Conservation (phyloP, 495 filamentous ascomycete species). For the Staphylotrichum longicolle region DNA sequence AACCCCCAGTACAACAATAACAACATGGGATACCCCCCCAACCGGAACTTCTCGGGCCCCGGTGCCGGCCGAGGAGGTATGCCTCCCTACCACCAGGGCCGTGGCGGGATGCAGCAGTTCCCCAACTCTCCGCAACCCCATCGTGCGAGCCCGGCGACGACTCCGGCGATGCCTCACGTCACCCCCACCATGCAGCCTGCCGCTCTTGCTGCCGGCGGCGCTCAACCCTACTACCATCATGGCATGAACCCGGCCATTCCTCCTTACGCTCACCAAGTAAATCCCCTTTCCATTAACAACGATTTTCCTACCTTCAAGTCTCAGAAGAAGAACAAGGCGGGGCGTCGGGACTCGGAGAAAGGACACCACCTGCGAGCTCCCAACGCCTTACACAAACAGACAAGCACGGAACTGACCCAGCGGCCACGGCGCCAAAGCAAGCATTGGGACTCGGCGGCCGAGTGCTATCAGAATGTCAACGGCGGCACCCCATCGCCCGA, state of each 20-base stretch:
- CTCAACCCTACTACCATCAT: constrained; percentile 61
- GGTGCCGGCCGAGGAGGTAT: constrained; percentile 67
- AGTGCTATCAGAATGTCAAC: constrained; percentile 26
- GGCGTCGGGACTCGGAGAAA: constrained; percentile 46
- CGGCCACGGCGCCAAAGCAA: constrained; percentile 42
- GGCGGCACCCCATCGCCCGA: constrained; percentile 25
- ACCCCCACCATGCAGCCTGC: constrained; percentile 66
- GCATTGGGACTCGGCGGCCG: constrained; percentile 38
- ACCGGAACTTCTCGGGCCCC: constrained; percentile 53
- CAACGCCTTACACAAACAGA: constrained; percentile 35
- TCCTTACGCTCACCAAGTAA: constrained; percentile 55
- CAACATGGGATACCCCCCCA: constrained; percentile 66
- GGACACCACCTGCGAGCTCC: constrained; percentile 38
- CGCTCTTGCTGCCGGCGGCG: constrained; percentile 50
- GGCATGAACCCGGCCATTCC: constrained; percentile 50
- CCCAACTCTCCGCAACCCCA: constrained; percentile 66
- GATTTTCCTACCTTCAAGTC: constrained; percentile 33
- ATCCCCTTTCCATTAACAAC: constrained; percentile 52
- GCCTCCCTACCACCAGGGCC: constrained; percentile 61
- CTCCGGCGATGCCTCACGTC: constrained; percentile 60
- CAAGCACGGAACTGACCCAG: constrained; percentile 28
- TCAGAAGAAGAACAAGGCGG: constrained; percentile 42
- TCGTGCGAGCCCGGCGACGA: constrained; percentile 65
- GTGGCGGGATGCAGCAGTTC: constrained; percentile 56
- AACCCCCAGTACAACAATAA: constrained; percentile 57